Base-by-base conservation (phyloP, 495 filamentous ascomycete genomes). In the Bacidia rubella region DNA sequence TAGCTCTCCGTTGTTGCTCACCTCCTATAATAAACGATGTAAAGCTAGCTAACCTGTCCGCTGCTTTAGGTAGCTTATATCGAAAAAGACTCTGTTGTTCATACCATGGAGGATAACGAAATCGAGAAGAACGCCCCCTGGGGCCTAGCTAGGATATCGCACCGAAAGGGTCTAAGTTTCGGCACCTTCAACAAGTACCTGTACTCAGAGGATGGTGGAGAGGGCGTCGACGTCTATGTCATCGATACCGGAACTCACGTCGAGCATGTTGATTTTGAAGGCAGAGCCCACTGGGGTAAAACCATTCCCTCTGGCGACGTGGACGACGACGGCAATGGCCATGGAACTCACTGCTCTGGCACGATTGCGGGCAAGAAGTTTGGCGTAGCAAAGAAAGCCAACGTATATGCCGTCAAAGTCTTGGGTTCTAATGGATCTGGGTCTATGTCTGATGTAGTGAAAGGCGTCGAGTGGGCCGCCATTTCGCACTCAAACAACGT, bases 291-390 rank as follows among this genome's bases (percentile, higher is more conserved):
- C 60, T 99, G 93, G 93, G 90, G 90, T 66, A 89, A 94, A 81
- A 99, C 93, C 51, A 85, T 99, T 61, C 93, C 93, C 51, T 53
- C 63, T 43, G 78, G 77, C 54, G 93, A 99, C 63, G 80, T 72
- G 40, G 93, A 99, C 66, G 72, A 77, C 49, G 93, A 99, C 73
- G 93, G 93, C 66, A 99, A 99, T 61, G 93, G 93, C 50, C 93
- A 99, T 75, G 93, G 93, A 60, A 99, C 93, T 57, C 93, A 99
- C 77, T 99, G 93, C 77, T 97, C 93, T 53, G 93, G 93, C 58
- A 99, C 93, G 39, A 81, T 97, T 60, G 93, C 84, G 53, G 93
- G 93, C 66, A 92, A 90, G 78, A 96, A 95, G 74, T 96, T 92
- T 66, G 93, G 93, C 79, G 92, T 99, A 55, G 87, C 93, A 61